Evolutionary conservation across 495 filamentous ascomycete species (phyloP).

Genomic region (Penicillium soppii): DNA sequence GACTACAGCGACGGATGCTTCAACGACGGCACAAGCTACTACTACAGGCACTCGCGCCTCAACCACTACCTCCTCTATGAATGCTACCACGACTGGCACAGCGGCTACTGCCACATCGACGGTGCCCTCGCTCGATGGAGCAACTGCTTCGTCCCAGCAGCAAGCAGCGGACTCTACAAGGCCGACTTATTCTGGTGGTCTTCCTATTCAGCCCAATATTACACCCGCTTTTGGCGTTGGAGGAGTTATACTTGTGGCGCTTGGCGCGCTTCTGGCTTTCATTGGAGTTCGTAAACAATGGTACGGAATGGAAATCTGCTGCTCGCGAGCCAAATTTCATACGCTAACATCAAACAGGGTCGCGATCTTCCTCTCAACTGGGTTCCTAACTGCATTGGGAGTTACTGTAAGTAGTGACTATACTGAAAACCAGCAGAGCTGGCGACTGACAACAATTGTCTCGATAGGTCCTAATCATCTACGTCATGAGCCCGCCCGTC

Average conservation of each 20-base stretch:
- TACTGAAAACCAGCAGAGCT: not conserved
- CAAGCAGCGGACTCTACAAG: constrained; percentile 17
- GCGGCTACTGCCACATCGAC: constrained; percentile 15
- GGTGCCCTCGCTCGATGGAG: constrained; percentile 19
- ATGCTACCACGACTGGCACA: constrained; percentile 12
- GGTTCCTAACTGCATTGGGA: constrained; percentile 68
- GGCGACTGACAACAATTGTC: constrained; percentile 1
- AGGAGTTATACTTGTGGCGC: constrained; percentile 71
- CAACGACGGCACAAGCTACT: constrained; percentile 14
- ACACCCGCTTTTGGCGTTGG: constrained; percentile 79
- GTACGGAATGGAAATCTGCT: constrained; percentile 28
- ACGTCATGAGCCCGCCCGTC: constrained; percentile 84
- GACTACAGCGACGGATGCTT: constrained; percentile 11
- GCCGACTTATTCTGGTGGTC: constrained; percentile 27
- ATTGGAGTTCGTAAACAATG: constrained; percentile 84
- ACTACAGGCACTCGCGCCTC: constrained; percentile 16
- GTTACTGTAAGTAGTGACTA: constrained; percentile 56
- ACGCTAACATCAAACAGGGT: constrained; percentile 41
- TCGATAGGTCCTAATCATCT: constrained; percentile 71
- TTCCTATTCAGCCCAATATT: constrained; percentile 72
- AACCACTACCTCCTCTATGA: not conserved
- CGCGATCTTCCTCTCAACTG: constrained; percentile 78
- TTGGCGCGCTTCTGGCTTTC: constrained; percentile 66
- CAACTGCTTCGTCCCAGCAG: constrained; percentile 3
- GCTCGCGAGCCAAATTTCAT: not conserved